A percentile compares a stretch with the other conserved stretches of the same genome.
Conservation (phyloP, 2,329 filamentous ascomycete genomes). For the Mollisia scopiformis region DNA sequence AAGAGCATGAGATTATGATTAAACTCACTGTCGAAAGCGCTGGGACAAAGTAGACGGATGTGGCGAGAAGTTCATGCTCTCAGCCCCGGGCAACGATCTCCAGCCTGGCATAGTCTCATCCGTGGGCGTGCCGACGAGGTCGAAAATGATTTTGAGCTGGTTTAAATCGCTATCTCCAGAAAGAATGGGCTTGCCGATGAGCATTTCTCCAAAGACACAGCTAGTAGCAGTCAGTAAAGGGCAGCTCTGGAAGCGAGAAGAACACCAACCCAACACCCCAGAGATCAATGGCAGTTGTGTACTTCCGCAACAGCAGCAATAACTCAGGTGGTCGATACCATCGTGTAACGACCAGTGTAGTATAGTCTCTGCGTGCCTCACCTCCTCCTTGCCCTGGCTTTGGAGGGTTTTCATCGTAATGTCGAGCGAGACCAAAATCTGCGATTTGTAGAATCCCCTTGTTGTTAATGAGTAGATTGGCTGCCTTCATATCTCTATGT, state of each 20-base stretch:
- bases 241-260: slow-evolving; percentile 90
- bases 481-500: slow-evolving; percentile 98
- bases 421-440: slow-evolving; percentile 91
- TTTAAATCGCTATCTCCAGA: slow-evolving; percentile 86
- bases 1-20: neutral
- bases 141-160: slow-evolving; percentile 92
- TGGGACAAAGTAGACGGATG: slow-evolving; percentile 68
- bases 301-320: slow-evolving; percentile 81
- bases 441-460: slow-evolving; percentile 92
- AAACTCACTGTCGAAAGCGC: slow-evolving; percentile 71
- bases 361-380: slow-evolving; percentile 87
- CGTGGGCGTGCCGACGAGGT: slow-evolving; percentile 85
- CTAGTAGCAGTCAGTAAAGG: slow-evolving; percentile 49
- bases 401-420: slow-evolving; percentile 86
- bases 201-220: slow-evolving; percentile 99
- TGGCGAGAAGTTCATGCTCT: slow-evolving; percentile 67
- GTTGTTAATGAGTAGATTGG: slow-evolving; percentile 96
- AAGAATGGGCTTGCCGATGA: slow-evolving; percentile 89
- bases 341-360: slow-evolving; percentile 91
- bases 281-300: slow-evolving; percentile 97
- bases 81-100: slow-evolving; percentile 79
- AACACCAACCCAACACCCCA: slow-evolving; percentile 88
- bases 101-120: slow-evolving; percentile 94
- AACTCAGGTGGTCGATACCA: slow-evolving; percentile 98
- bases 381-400: slow-evolving; percentile 78